Percentiles rank a stretch among this genome's conserved stretches.
Evolutionary conservation across 2,329 filamentous ascomycete genomes (phyloP).

Genomic region (Fusarium secorum): DNA sequence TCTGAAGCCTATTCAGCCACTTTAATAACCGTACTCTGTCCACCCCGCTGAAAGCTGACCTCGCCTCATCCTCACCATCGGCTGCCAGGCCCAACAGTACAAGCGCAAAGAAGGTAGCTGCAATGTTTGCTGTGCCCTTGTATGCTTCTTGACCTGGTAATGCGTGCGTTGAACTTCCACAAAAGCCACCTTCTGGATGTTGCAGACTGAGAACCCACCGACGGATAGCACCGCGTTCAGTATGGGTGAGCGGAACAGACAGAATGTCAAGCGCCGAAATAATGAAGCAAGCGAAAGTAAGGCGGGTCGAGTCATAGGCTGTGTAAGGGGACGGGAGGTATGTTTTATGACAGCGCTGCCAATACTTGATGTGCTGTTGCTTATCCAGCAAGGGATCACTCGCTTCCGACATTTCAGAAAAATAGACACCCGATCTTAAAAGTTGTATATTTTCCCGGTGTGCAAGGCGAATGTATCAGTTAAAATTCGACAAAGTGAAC

Average conservation of each 20-base stretch:
- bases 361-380: constrained; percentile 85
- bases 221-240: constrained; percentile 57
- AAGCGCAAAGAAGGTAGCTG: constrained; percentile 89
- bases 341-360: constrained; percentile 84
- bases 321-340: constrained; percentile 85
- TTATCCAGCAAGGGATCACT: constrained; percentile 58
- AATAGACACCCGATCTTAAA: not conserved
- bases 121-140: constrained; percentile 71
- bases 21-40: constrained; percentile 70
- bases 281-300: constrained; percentile 90
- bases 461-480: not conserved
- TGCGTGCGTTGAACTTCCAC: constrained; percentile 77
- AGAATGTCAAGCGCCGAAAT: constrained; percentile 86
- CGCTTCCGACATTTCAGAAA: constrained; percentile 24
- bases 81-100: constrained; percentile 68
- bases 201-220: constrained; percentile 89
- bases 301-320: constrained; percentile 86
- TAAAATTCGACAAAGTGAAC: not conserved
- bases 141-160: constrained; percentile 53
- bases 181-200: constrained; percentile 86
- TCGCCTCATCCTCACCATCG: constrained; percentile 50
- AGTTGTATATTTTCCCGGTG: not conserved
- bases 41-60: constrained; percentile 66
- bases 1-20: constrained; percentile 81
- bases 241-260: constrained; percentile 61